Evolutionary conservation across 495 filamentous ascomycete genomes (phyloP).

Genomic region (Achaetomiella virescens): DNA sequence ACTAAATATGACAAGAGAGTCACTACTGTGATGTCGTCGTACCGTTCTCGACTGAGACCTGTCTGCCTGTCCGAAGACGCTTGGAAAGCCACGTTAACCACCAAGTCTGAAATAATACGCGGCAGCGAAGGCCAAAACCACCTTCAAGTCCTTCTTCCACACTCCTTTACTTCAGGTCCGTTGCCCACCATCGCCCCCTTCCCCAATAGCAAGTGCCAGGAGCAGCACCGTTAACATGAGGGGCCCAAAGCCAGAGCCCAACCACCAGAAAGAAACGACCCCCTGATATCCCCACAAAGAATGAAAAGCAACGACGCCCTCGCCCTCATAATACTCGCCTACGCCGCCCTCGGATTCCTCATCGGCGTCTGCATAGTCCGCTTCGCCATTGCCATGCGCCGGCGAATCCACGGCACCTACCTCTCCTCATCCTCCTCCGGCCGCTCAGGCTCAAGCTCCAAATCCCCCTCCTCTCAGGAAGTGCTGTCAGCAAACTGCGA

Average conservation of each 20-base stretch:
- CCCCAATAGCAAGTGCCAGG: no score
- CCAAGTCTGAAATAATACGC: no score
- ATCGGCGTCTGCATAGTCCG: slow-evolving; percentile 1
- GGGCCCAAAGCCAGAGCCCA: not conserved
- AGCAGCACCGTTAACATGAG: no score
- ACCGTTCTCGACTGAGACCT: no score
- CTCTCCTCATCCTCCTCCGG: not conserved
- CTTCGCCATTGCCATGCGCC: slow-evolving; percentile 5
- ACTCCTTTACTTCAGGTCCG: no score
- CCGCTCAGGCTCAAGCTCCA: not conserved
- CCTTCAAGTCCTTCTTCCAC: no score
- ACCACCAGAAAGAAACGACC: not conserved
- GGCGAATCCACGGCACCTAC: not conserved
- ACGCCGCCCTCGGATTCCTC: not conserved
- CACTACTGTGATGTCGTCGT: no score
- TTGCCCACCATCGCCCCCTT: no score
- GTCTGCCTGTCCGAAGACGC: no score
- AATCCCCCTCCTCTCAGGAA: not conserved
- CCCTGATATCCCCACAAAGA: not conserved
- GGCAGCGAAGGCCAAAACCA: no score
- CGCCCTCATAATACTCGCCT: slow-evolving; percentile 10
- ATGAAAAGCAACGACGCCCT: slow-evolving; percentile 15
- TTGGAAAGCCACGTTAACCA: no score
- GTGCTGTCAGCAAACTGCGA: not conserved
- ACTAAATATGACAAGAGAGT: no score